phyloP scores from a whole-genome alignment of 2,329 filamentous ascomycete species.

The Chaetomiaceae sp. region DNA sequence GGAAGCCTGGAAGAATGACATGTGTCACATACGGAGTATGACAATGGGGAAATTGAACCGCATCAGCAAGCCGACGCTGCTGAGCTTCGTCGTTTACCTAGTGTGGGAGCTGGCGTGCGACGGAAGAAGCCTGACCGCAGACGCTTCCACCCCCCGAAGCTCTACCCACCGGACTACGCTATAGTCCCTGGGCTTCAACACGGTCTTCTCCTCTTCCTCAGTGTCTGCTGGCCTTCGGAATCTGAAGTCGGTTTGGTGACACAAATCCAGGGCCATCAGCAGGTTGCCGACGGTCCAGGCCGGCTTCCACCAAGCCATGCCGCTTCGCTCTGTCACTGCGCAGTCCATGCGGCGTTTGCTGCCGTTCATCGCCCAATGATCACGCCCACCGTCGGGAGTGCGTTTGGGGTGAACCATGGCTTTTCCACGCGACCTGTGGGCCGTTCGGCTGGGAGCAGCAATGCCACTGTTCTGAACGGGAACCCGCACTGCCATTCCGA shows the following conservation, averaged over 20 bases:
- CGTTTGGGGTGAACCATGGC: slow-evolving; percentile 13
- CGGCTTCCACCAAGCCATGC: slow-evolving; percentile 7
- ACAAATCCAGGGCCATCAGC: slow-evolving; percentile 8
- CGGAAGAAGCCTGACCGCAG: too few relatives aligned
- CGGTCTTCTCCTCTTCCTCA: too few relatives aligned
- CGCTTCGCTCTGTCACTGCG: neutral
- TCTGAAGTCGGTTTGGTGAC: slow-evolving; percentile 2
- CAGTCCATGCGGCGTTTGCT: slow-evolving; percentile 1
- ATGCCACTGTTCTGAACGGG: neutral
- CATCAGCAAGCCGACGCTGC: too few relatives aligned
- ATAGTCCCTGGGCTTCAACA: too few relatives aligned
- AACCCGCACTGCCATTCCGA: slow-evolving; percentile 6
- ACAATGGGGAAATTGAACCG: too few relatives aligned
- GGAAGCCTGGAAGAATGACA: too few relatives aligned
- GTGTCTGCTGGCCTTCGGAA: neutral
- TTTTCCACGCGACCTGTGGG: slow-evolving; percentile 6
- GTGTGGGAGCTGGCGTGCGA: too few relatives aligned
- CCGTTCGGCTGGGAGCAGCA: neutral
- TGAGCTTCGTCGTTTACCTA: too few relatives aligned
- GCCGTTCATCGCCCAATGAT: slow-evolving; percentile 9
- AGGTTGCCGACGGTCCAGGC: slow-evolving; percentile 7
- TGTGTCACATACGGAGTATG: too few relatives aligned
- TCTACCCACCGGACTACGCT: too few relatives aligned
- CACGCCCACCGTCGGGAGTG: slow-evolving; percentile 3
- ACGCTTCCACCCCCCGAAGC: too few relatives aligned